Evolutionary conservation across 345 rosid species (phyloP), one percentile per base, ranked within the genome.

Genomic region (Sonneratia caseolaris): DNA sequence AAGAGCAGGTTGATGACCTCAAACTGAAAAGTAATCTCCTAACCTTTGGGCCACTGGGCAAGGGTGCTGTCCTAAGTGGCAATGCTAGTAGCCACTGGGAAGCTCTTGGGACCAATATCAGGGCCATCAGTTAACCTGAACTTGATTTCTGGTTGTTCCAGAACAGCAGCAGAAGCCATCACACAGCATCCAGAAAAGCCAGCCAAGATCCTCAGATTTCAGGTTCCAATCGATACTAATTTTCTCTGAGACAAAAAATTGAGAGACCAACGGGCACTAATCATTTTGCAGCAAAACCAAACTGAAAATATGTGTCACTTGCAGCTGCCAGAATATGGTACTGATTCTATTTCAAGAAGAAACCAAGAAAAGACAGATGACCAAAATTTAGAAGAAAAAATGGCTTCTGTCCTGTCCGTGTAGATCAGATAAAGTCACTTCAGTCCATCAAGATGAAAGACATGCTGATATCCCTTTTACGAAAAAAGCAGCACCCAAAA

Each of bases 21-120:
- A 40, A 3, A 40, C 19, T n/a, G 65, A 59, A 19, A 57, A 64
- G 35, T 12, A 48, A 62, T 18, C 24, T 8, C 42, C 19, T n/a
- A 65, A 95, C 99, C 99, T 90, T 84, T 89, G 45, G 99, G 99
- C 99, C 97, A 95, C 56, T 92, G 88, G 81, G 99, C 86, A 68
- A 95, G 86, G 74, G 92, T 71, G 79, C 85, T 89, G 78, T 95
- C 99, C 84, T 95, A 84, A 14, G 92, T 86, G 16, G 90, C 79
- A 70, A 95, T 90, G 73, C 93, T 90, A n/a, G 97, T 87, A 64
- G 94, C 96, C 76, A 86, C 85, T 59, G 97, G 89, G 82, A 89
- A 95, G 68, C 85, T 65, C 82, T 78, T 90, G 59, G 99, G 99
- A 62, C 99, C 99, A 12, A 95, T 95, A 85, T 95, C 99, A 0